Percentiles rank a stretch among this genome's conserved stretches.
phyloP scores from a whole-genome alignment of 163 green algal genomes.

The Chlamydomonas reinhardtii region DNA sequence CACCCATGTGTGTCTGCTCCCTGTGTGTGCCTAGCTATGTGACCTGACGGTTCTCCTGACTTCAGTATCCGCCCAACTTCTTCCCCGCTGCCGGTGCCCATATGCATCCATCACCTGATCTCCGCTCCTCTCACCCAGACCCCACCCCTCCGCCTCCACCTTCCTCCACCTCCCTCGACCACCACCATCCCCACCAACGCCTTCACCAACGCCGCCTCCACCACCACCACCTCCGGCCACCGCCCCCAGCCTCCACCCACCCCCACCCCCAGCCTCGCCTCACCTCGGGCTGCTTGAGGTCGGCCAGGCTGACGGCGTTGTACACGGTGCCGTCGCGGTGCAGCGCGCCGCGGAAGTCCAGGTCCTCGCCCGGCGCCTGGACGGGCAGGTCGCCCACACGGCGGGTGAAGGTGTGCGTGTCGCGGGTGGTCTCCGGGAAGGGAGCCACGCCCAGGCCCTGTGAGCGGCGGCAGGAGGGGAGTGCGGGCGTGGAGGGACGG shows the following conservation, averaged over 20 bases:
- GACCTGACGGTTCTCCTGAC: too few species aligned
- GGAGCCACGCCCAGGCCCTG: constrained; percentile 74
- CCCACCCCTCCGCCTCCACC: too few species aligned
- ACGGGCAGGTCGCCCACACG: constrained; percentile 85
- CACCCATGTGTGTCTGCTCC: too few species aligned
- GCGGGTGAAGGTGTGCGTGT: constrained; percentile 93
- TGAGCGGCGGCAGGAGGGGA: not conserved
- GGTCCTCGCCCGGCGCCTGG: constrained; percentile 69
- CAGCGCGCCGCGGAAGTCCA: constrained; percentile 82
- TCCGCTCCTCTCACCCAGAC: too few species aligned
- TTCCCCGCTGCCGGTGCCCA: too few species aligned
- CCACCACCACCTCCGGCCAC: too few species aligned
- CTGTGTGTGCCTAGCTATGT: too few species aligned
- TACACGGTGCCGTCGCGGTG: constrained; percentile 97
- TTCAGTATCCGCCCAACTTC: too few species aligned
- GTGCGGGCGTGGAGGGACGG: not conserved
- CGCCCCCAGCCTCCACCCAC: not conserved
- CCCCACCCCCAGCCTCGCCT: not conserved
- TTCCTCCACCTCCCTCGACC: too few species aligned
- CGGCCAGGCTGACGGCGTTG: constrained; percentile 77
- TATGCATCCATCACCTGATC: too few species aligned
- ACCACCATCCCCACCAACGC: too few species aligned
- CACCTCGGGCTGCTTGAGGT: constrained; percentile 66
- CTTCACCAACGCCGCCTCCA: too few species aligned
- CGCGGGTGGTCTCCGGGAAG: constrained; percentile 88